These are phyloP conservation scores for Hyphopichia buzzinii DNA, from an alignment of 1,139 yeast species.

Conservation along the genomic window DNA sequence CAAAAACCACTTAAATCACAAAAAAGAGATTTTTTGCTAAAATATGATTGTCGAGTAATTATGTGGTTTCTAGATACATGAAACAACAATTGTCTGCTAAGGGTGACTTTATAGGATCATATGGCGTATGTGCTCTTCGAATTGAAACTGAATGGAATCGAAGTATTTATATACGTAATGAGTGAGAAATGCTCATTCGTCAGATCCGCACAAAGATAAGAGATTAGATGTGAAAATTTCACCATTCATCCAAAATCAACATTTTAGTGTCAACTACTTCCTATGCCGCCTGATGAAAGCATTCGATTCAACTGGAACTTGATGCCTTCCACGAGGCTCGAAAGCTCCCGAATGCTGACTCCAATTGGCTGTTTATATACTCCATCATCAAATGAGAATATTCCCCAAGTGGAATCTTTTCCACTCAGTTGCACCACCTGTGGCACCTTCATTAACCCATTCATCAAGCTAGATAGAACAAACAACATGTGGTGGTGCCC, in stretches of 20 bases:
- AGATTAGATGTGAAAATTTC: not conserved
- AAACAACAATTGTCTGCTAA: too few species aligned
- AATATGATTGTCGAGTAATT: too few species aligned
- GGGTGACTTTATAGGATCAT: too few species aligned
- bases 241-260: not conserved
- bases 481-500: constrained; percentile 45
- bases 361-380: constrained; percentile 41
- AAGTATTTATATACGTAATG: too few species aligned
- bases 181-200: too few species aligned
- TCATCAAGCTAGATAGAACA: constrained; percentile 26
- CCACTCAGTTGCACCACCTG: constrained; percentile 29
- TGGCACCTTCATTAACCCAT: constrained; percentile 27
- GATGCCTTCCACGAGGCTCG: constrained; percentile 43
- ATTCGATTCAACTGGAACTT: constrained; percentile 58
- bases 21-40: too few species aligned
- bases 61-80: too few species aligned
- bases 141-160: too few species aligned
- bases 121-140: too few species aligned
- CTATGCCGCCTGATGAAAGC: constrained; percentile 23
- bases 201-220: not conserved
- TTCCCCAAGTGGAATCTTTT: constrained; percentile 5
- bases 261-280: too few species aligned
- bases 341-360: constrained; percentile 29
- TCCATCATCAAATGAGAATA: constrained; percentile 15
- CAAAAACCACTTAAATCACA: too few species aligned